phyloP scores from a whole-genome alignment of 805 yeast genomes.

The Saccharomycopsis vini region DNA sequence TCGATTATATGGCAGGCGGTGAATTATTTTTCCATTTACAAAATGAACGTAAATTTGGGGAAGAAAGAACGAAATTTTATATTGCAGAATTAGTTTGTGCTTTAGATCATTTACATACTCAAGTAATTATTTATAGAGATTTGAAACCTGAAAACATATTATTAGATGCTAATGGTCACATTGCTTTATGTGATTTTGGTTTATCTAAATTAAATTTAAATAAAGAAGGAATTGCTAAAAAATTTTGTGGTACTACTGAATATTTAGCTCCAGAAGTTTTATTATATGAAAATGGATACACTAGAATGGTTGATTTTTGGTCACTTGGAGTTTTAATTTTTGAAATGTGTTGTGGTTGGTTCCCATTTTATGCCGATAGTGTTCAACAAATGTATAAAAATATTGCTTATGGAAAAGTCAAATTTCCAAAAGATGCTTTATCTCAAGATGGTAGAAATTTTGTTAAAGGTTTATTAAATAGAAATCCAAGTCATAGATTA shows the following conservation, averaged over 20 bases:
- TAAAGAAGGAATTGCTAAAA: constrained; percentile 80
- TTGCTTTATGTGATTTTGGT: constrained; percentile 96
- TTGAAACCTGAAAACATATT: constrained; percentile 94
- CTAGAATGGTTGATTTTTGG: constrained; percentile 99
- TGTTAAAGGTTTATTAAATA: constrained; percentile 87
- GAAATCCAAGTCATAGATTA: constrained; percentile 91
- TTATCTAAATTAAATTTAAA: constrained; percentile 86
- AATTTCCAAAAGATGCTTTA: constrained; percentile 92
- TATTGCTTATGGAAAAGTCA: constrained; percentile 95
- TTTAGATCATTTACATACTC: constrained; percentile 87
- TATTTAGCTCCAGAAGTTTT: constrained; percentile 95
- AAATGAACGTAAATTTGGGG: constrained; percentile 89
- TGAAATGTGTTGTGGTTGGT: constrained; percentile 99
- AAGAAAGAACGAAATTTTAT: constrained; percentile 91
- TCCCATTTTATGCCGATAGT: constrained; percentile 95
- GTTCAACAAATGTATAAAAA: constrained; percentile 95
- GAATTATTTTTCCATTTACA: constrained; percentile 95
- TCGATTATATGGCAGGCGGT: constrained; percentile 98
- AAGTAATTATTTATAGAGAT: constrained; percentile 93
- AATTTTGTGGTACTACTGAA: constrained; percentile 98
- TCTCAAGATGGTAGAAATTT: constrained; percentile 90
- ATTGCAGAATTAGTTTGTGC: constrained; percentile 94
- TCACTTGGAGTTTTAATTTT: constrained; percentile 92
- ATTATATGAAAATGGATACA: constrained; percentile 91
- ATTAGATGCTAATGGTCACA: constrained; percentile 93